Conservation (phyloP, 1,284 basidiomycete species). For the Stereum hirsutum region DNA sequence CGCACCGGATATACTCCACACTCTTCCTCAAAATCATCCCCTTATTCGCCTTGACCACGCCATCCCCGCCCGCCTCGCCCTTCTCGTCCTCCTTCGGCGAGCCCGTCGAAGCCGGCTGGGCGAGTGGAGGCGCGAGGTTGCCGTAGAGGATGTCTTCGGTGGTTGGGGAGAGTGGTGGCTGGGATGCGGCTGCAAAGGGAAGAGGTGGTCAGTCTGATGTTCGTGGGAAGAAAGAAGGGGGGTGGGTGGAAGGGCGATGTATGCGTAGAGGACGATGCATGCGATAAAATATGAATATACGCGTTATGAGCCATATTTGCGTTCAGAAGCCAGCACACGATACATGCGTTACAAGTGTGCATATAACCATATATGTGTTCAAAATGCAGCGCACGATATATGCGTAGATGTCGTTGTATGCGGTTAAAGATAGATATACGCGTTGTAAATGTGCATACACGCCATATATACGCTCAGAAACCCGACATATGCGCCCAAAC, state of each 20-base stretch:
- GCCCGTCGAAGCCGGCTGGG: slow-evolving; percentile 5
- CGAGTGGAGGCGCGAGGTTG: slow-evolving; percentile 10
- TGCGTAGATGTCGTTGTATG: no score
- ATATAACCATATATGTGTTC: no score
- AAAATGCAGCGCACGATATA: no score
- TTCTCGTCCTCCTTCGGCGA: slow-evolving; percentile 14
- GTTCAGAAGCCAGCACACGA: no score
- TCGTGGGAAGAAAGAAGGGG: not conserved
- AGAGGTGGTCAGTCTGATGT: no score
- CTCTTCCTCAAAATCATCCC: slow-evolving; percentile 84
- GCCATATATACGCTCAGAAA: no score
- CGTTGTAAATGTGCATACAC: no score
- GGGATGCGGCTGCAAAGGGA: slow-evolving; percentile 15
- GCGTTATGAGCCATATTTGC: no score
- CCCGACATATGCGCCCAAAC: no score
- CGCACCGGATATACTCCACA: slow-evolving; percentile 77
- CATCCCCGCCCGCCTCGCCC: slow-evolving; percentile 15
- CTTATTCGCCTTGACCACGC: slow-evolving; percentile 77
- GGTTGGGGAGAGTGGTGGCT: slow-evolving; percentile 21
- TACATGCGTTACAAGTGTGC: no score
- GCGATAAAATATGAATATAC: no score
- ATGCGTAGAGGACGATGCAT: not conserved
- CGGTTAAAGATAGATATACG: no score
- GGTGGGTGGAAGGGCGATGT: not conserved
- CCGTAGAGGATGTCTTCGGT: slow-evolving; percentile 23